Conservation (phyloP, 257 asterid species). For the Petunia axillaris region DNA sequence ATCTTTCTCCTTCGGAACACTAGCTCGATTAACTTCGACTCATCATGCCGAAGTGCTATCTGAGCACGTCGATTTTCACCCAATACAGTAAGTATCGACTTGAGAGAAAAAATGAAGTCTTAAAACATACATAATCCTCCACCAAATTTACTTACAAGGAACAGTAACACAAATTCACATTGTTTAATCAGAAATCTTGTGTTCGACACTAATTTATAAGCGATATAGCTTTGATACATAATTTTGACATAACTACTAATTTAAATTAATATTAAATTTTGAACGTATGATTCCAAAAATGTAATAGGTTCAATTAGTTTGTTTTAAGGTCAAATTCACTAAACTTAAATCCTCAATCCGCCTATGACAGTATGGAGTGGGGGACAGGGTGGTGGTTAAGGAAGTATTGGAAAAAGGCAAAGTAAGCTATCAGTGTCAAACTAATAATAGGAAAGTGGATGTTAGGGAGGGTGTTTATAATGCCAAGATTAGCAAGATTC, state of each 20-base stretch:
- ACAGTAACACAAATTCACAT: too few species aligned
- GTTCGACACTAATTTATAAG: too few species aligned
- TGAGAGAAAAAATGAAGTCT: too few species aligned
- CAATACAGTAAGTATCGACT: too few species aligned
- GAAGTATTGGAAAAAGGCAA: not conserved
- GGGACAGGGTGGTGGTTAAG: not conserved
- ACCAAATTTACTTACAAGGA: too few species aligned
- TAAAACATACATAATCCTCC: too few species aligned
- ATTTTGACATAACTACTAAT: not conserved
- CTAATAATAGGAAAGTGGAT: constrained; percentile 9
- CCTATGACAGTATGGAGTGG: not conserved
- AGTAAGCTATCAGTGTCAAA: constrained; percentile 15
- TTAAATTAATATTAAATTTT: not conserved
- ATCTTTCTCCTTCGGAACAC: too few species aligned
- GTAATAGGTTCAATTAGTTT: not conserved
- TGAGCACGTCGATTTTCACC: too few species aligned
- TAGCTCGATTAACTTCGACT: too few species aligned
- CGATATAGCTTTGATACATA: not conserved
- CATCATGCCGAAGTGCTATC: too few species aligned
- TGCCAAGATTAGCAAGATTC: constrained; percentile 30
- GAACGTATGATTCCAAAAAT: not conserved
- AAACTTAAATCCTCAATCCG: not conserved
- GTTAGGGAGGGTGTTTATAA: constrained; percentile 6
- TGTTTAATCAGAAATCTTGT: too few species aligned
- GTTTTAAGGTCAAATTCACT: not conserved